These are phyloP conservation scores for Pseudogymnoascus sp. DNA, from an alignment of 2,329 filamentous ascomycete genomes.

Conservation along the genomic window DNA sequence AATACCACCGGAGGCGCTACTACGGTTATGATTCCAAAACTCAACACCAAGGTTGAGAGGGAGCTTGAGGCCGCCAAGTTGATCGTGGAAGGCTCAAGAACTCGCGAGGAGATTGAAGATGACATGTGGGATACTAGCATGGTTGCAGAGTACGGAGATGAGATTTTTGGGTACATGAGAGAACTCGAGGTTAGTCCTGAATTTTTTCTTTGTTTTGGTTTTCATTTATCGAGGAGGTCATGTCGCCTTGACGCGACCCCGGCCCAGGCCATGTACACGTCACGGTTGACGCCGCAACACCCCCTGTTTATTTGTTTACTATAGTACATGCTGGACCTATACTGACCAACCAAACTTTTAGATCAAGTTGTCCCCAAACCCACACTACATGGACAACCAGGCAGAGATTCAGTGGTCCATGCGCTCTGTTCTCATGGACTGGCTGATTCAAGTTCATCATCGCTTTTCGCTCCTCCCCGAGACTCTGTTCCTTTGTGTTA, in stretches of 20 bases:
- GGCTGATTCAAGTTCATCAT: constrained; percentile 91
- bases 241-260: constrained; percentile 11
- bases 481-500: constrained; percentile 89
- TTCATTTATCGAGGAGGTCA: constrained; percentile 10
- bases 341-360: constrained; percentile 32
- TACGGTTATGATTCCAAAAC: constrained; percentile 63
- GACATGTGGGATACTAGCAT: constrained; percentile 92
- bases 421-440: constrained; percentile 95
- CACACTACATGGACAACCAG: constrained; percentile 94
- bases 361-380: constrained; percentile 75
- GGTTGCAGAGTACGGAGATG: constrained; percentile 93
- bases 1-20: constrained; percentile 60
- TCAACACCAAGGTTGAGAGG: constrained; percentile 59
- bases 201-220: constrained; percentile 6
- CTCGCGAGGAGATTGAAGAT: constrained; percentile 72
- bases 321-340: constrained; percentile 17
- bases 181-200: constrained; percentile 66
- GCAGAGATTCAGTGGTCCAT: constrained; percentile 99
- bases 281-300: constrained; percentile 17
- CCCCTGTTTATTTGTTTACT: constrained; percentile 15
- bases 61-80: constrained; percentile 59
- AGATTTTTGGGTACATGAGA: constrained; percentile 90
- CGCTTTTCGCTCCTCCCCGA: constrained; percentile 88
- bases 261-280: constrained; percentile 11
- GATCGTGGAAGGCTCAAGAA: constrained; percentile 29